These are phyloP conservation scores for Vaccinium macrocarpon DNA, from an alignment of 148 eudicot genomes.

Conservation along the genomic window DNA sequence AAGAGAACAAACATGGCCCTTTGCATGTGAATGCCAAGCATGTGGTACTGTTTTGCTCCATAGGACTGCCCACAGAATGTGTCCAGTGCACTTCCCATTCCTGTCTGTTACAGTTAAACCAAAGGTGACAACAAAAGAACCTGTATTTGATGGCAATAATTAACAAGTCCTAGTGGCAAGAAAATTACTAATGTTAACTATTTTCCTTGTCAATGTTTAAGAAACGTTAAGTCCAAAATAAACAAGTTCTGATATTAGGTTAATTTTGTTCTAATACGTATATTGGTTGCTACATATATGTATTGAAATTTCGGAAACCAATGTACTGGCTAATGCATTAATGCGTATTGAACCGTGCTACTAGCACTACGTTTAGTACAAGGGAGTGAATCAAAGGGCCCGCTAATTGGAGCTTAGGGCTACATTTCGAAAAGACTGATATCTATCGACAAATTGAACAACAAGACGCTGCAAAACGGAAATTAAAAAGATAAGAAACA, in stretches of 20 bases:
- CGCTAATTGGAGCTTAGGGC: background rate
- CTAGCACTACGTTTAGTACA: background rate
- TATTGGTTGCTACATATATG: no score
- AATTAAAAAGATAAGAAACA: background rate
- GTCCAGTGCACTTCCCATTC: slow-evolving; percentile 59
- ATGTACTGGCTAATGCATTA: no score
- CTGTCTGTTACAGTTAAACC: slow-evolving; percentile 27
- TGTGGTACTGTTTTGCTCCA: slow-evolving; percentile 54
- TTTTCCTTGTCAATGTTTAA: background rate
- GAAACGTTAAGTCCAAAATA: background rate
- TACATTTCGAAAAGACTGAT: no score
- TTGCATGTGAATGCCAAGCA: slow-evolving; percentile 62
- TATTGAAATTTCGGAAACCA: no score
- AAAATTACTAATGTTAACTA: background rate
- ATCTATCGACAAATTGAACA: no score
- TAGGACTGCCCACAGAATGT: slow-evolving; percentile 64
- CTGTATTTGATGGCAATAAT: background rate
- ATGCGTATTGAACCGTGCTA: no score
- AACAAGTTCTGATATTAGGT: background rate
- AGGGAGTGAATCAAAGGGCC: background rate
- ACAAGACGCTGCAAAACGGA: no score
- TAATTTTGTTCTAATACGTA: no score
- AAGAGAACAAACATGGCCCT: slow-evolving; percentile 59
- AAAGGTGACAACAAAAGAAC: background rate
- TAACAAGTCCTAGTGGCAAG: background rate